Base-by-base conservation (phyloP, 768 basidiomycete species). In the Harrya chromipes region DNA sequence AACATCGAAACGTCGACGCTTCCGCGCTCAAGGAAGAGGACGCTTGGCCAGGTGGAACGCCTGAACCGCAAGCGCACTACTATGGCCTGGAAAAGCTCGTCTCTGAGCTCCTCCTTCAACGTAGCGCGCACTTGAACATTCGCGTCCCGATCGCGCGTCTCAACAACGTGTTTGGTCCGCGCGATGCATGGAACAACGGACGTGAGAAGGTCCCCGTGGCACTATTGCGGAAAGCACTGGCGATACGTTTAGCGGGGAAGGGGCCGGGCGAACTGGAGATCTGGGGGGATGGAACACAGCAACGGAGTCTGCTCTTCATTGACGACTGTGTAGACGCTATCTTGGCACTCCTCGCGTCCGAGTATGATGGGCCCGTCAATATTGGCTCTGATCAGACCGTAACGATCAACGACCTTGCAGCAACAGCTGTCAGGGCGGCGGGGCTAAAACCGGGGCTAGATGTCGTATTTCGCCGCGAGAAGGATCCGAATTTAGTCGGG, bases 131-230 rank as follows among this genome's bases (percentile, higher is more conserved):
- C 1, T 14, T 36, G 9, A 56, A 56, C 10, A 63, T 82, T 19
- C 55, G 69, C 12, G 57, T 80, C 26, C 72, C 69, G 13, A 73
- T 82, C 40, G 78, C 77, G 0, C 73, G 82, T 1, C 80, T 84
- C 50, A 81, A 83, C 45, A 83, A 83, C 46, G 69, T 84, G 13
- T 82, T 72, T 49, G 81, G 82, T 11, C 81, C 80, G 1, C 69
- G 73, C 9, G 78, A 78, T 0, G 67, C 77, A 1, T 83, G 78
- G 79, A 67, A 62, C 41, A 69, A 73, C 33, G 83, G 83, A 0
- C 73, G 73, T 10, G 82, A 84, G 64, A 83, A 83, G 55, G 81
- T 66, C 1, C 81, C 80, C 0, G 82, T 81, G 7, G 79, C 83
- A 0, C 53, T 83, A 47, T 61, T 81, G 24, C 75, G 81, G 6